phyloP scores from a whole-genome alignment of 441 rosid species.

The Hura crepitans region DNA sequence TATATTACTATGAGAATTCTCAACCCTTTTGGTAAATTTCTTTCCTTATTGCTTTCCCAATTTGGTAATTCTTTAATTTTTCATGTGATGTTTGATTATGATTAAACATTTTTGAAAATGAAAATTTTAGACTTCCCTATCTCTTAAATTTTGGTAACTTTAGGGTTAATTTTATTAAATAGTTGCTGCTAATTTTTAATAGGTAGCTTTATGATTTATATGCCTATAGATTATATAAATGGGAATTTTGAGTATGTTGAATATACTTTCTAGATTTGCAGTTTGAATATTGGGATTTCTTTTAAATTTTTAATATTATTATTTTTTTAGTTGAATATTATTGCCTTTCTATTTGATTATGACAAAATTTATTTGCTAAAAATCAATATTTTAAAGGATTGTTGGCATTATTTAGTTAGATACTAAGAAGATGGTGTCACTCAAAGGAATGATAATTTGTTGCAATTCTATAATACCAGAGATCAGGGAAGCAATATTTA shows the following conservation, averaged over 20 bases:
- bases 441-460: conserved; percentile 91
- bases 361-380: background rate
- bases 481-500: conserved; percentile 90
- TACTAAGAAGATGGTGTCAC: conserved; percentile 92
- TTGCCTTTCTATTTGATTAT: background rate
- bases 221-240: background rate
- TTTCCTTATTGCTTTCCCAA: background rate
- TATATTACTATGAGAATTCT: conserved; percentile 87
- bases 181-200: background rate
- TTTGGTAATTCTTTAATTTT: background rate
- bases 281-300: background rate
- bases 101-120: background rate
- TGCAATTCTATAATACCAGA: conserved; percentile 94
- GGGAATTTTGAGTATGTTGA: background rate
- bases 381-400: conserved; percentile 10
- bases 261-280: background rate
- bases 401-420: conserved; percentile 39
- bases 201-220: background rate
- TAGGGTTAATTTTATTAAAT: background rate
- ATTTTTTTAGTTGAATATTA: background rate
- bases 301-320: background rate
- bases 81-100: conserved; percentile 1
- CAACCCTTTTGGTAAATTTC: conserved; percentile 73
- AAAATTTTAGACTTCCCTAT: background rate
- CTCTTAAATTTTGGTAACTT: too few relatives aligned